Evolutionary conservation across 352 stramenopile species (phyloP), one percentile per base, ranked within the genome.

Genomic region (Phytopythium oedochilum): DNA sequence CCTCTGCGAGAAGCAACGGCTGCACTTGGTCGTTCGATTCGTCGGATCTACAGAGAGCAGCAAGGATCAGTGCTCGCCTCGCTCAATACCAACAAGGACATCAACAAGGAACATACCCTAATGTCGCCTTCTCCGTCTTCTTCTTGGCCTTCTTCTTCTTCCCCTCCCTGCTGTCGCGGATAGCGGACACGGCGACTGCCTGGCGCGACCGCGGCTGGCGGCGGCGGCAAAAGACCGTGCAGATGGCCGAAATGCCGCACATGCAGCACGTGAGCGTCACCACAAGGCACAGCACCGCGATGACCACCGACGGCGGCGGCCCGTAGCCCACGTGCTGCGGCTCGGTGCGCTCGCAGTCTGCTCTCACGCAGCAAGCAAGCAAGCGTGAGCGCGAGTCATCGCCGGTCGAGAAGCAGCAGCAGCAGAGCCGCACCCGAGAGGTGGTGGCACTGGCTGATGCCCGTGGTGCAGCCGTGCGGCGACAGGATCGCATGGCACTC

Each of bases 251-350:
- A 15, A 91, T 68, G 53, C 83, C 83, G 55, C 83, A 92, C 22
- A 85, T 66, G 60, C 85, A 95, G 73, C 82, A 92, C 23, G 81
- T 86, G n/a, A 92, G 53, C 57, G 78, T 91, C 29, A 89, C 76
- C 43, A 95, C 73, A 1, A 95, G 64, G 52, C 78, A 91, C 22
- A 95, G 66, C 58, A 95, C 85, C 3, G 80, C 82, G 48, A 95
- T 87, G 9, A 95, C 85, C 17, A 95, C 85, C 0, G 82, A 89
- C 17, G 78, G 73, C 9, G 85, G 85, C 6, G 85, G 85, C 0
- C 85, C 83, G 40, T 93, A 95, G 55, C 85, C 85, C 34, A 95
- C 81, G 25, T 86, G 64, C 63, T 95, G 77, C 23, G 85, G 79
- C n/a, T 80, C 53, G 10, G 57, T 15, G n/a, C 85, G 78, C 61